Conservation (phyloP, 1,284 basidiomycete species). For the Cryptococcus maquisensis region DNA sequence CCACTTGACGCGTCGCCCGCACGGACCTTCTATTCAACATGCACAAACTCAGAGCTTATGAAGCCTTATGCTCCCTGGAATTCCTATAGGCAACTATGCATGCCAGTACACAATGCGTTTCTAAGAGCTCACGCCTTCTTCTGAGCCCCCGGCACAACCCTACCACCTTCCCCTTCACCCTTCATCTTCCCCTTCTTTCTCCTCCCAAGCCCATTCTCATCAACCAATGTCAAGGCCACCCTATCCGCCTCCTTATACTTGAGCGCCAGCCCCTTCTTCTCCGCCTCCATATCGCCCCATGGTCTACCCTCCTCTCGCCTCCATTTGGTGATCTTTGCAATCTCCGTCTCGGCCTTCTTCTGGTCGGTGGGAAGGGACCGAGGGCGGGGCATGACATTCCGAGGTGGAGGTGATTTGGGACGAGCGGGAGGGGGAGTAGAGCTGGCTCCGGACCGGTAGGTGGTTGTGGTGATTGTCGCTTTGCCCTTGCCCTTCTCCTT, state of each 20-base stretch:
- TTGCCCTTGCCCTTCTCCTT: slow-evolving; percentile 34
- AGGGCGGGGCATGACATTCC: slow-evolving; percentile 29
- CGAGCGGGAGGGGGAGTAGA: slow-evolving; percentile 5
- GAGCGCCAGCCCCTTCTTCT: slow-evolving; percentile 21
- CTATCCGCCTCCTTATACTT: slow-evolving; percentile 25
- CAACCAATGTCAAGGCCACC: slow-evolving; percentile 18
- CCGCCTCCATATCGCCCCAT: slow-evolving; percentile 38
- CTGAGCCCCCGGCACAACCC: slow-evolving; percentile 35
- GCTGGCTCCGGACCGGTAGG: slow-evolving; percentile 11
- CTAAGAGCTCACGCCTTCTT: neutral
- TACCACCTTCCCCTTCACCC: slow-evolving; percentile 26
- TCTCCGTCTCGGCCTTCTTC: slow-evolving; percentile 27
- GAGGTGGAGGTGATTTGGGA: slow-evolving; percentile 11
- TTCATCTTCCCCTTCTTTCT: slow-evolving; percentile 17
- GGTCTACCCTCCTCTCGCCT: slow-evolving; percentile 33
- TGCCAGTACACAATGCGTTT: no score
- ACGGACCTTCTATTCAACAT: no score
- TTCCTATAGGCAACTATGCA: no score
- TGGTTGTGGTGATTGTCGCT: slow-evolving; percentile 35
- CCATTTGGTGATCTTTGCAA: slow-evolving; percentile 26
- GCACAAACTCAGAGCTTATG: no score
- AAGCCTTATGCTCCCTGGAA: no score
- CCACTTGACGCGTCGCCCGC: no score
- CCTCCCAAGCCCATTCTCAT: slow-evolving; percentile 21
- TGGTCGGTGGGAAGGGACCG: slow-evolving; percentile 30